These are phyloP conservation scores for Lyophyllum semitale DNA, from an alignment of 768 basidiomycete species.

Conservation along the genomic window DNA sequence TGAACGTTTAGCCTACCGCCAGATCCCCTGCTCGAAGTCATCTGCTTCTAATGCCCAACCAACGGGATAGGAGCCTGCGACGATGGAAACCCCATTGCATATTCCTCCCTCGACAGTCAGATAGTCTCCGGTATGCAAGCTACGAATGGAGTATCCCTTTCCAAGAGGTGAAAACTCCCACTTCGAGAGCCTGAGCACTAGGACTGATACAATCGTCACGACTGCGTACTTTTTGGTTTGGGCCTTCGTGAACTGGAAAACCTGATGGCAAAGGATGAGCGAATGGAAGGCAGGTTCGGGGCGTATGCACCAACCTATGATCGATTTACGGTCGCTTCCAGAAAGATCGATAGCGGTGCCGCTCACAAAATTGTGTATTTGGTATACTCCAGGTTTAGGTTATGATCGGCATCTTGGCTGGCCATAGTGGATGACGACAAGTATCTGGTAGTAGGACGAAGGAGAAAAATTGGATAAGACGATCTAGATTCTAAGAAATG, in stretches of 20 bases:
- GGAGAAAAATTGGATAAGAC: not conserved
- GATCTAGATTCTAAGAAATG: too few species aligned
- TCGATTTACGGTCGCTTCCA: slow-evolving; percentile 17
- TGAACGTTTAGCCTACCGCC: slow-evolving; percentile 16
- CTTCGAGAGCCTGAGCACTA: slow-evolving; percentile 16
- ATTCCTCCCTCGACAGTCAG: slow-evolving; percentile 27
- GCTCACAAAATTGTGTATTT: slow-evolving; percentile 15
- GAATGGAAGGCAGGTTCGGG: not conserved
- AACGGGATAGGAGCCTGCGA: slow-evolving; percentile 28
- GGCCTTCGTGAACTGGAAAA: slow-evolving; percentile 22
- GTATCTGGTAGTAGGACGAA: not conserved
- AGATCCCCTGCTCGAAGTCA: slow-evolving; percentile 18
- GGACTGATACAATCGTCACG: too few species aligned
- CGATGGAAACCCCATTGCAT: slow-evolving; percentile 17
- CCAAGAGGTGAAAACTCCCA: slow-evolving; percentile 32
- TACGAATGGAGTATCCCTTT: slow-evolving; percentile 31
- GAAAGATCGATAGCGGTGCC: slow-evolving; percentile 23
- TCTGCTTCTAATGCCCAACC: slow-evolving; percentile 30
- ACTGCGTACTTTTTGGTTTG: slow-evolving; percentile 28
- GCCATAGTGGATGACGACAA: not conserved
- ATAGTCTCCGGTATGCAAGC: slow-evolving; percentile 24
- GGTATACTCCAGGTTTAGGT: slow-evolving; percentile 20
- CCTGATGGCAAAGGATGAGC: not conserved
- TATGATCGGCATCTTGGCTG: not conserved
- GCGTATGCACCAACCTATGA: slow-evolving; percentile 5